Evolutionary conservation across 1,284 basidiomycete genomes (phyloP).

Genomic region (Tremellales sp.): DNA sequence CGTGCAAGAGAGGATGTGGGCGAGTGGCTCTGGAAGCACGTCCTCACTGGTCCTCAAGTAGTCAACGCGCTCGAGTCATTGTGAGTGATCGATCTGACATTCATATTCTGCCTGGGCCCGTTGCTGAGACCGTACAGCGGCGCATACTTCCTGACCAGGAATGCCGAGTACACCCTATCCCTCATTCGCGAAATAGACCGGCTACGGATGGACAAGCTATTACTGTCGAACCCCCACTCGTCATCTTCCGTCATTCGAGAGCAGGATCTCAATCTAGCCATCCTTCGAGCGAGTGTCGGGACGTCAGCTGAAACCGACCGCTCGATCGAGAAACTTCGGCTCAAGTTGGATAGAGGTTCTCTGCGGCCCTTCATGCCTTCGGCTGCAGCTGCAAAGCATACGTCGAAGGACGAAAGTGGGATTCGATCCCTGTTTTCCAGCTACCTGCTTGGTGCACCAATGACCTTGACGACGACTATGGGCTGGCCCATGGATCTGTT

Average conservation of each 20-base stretch:
- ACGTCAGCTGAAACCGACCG: constrained; percentile 78
- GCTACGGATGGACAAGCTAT: constrained; percentile 68
- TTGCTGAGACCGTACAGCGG: constrained; percentile 51
- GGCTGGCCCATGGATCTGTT: constrained; percentile 87
- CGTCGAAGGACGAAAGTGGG: constrained; percentile 5
- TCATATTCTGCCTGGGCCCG: not conserved
- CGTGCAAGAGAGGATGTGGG: constrained; percentile 34
- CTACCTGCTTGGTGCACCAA: constrained; percentile 70
- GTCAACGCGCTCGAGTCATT: constrained; percentile 68
- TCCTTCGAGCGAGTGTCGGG: constrained; percentile 74
- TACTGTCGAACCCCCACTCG: constrained; percentile 52
- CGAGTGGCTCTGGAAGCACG: constrained; percentile 80
- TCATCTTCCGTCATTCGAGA: constrained; percentile 72
- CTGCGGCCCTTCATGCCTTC: constrained; percentile 61
- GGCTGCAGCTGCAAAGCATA: not conserved
- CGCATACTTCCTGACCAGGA: constrained; percentile 79
- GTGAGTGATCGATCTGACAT: constrained; percentile 49
- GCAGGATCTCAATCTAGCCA: constrained; percentile 74
- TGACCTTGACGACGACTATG: constrained; percentile 64
- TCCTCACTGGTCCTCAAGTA: constrained; percentile 76
- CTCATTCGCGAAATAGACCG: constrained; percentile 76
- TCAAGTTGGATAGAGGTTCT: constrained; percentile 70
- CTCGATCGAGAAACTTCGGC: constrained; percentile 63
- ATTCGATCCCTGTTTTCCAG: constrained; percentile 58
- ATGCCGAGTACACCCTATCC: constrained; percentile 77